phyloP scores from a whole-genome alignment of 495 filamentous ascomycete genomes.

The Aspergillus incahuasiensis region DNA sequence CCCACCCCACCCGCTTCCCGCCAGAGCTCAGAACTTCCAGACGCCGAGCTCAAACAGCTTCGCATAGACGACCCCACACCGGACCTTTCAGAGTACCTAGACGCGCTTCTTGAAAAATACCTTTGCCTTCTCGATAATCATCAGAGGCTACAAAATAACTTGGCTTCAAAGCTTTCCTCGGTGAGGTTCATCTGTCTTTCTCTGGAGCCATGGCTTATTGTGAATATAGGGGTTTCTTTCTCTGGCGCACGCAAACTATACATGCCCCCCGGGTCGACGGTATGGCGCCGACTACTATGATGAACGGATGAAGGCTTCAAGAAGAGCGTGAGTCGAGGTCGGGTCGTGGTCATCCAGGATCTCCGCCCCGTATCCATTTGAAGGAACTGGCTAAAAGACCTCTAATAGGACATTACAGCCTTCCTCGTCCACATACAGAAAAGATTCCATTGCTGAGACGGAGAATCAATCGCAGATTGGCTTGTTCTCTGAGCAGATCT shows the following conservation, averaged over 20 bases:
- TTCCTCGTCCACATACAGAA: constrained; percentile 1
- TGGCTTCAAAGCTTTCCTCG: constrained; percentile 53
- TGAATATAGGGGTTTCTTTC: constrained; percentile 44
- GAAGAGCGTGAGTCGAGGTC: constrained; percentile 35
- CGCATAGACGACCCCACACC: constrained; percentile 17
- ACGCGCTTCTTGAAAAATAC: constrained; percentile 64
- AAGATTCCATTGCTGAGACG: neutral
- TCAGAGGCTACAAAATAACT: constrained; percentile 51
- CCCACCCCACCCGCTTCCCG: constrained; percentile 37
- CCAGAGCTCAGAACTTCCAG: constrained; percentile 26
- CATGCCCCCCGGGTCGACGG: constrained; percentile 54
- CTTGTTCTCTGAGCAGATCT: constrained; percentile 8
- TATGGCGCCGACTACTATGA: constrained; percentile 69
- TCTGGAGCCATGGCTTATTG: constrained; percentile 13
- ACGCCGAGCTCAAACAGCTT: constrained; percentile 19
- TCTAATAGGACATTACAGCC: constrained; percentile 23
- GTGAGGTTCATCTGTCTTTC: constrained; percentile 29
- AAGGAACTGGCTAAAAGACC: constrained; percentile 2
- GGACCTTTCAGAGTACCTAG: constrained; percentile 44
- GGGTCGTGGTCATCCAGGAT: neutral
- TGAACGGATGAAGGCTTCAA: constrained; percentile 62
- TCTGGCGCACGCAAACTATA: constrained; percentile 69
- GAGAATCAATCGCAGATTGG: neutral
- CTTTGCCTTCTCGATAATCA: constrained; percentile 67
- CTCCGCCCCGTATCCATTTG: neutral